Evolutionary conservation across 805 yeast species (phyloP).

Genomic region (Starmera caribaea): DNA sequence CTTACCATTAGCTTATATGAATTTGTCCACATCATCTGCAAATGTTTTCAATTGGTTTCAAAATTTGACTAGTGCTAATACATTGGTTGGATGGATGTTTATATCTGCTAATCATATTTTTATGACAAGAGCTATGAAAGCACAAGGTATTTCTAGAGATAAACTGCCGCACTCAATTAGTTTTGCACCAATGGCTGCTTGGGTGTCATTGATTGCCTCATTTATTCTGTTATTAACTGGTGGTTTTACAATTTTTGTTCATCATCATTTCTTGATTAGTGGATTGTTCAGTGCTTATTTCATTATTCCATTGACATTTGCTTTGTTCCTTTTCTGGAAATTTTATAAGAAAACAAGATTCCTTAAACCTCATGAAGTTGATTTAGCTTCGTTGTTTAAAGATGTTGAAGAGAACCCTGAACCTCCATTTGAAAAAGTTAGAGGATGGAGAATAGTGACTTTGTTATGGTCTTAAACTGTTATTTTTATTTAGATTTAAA

Average conservation of each 20-base stretch:
- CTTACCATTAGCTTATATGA: slow-evolving; percentile 26
- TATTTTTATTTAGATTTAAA: neutral
- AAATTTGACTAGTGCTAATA: slow-evolving; percentile 19
- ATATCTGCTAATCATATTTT: slow-evolving; percentile 21
- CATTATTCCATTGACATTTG: slow-evolving; percentile 14
- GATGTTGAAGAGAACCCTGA: slow-evolving; percentile 18
- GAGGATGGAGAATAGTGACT: slow-evolving; percentile 1
- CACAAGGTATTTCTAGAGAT: slow-evolving; percentile 23
- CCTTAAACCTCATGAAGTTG: slow-evolving; percentile 25
- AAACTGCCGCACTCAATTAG: slow-evolving; percentile 21
- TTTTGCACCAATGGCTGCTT: slow-evolving; percentile 17
- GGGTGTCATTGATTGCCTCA: slow-evolving; percentile 17
- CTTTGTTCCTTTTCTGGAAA: slow-evolving; percentile 20
- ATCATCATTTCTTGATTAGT: slow-evolving; percentile 14
- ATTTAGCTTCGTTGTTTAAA: slow-evolving; percentile 21
- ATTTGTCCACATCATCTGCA: slow-evolving; percentile 14
- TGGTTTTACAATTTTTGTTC: slow-evolving; percentile 22
- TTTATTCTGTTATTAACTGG: slow-evolving; percentile 20
- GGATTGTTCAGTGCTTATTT: neutral
- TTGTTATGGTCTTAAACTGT: neutral
- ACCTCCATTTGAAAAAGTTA: slow-evolving; percentile 1
- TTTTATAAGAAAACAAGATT: slow-evolving; percentile 19
- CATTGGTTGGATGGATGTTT: slow-evolving; percentile 21
- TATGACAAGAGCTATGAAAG: slow-evolving; percentile 25
- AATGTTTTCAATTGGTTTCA: slow-evolving; percentile 27